A percentile compares a stretch with the other conserved stretches of the same genome.
These are phyloP conservation scores for Miamiensis avidus DNA, from an alignment of 169 alveolate species.

Conservation along the genomic window DNA sequence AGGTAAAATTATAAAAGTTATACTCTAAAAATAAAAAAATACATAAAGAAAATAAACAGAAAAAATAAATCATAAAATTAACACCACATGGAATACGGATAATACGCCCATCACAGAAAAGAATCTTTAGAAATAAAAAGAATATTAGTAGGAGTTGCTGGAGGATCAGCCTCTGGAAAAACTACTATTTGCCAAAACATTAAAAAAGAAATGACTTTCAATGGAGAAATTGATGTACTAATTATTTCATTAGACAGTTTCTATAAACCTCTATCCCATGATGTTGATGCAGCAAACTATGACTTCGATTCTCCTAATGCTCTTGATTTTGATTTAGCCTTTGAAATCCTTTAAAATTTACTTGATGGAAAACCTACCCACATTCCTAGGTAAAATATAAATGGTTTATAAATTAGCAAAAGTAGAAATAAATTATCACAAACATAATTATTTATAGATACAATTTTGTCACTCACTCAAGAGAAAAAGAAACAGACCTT, in stretches of 20 bases:
- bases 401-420: too few species aligned
- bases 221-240: constrained; percentile 29
- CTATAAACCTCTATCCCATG: constrained; percentile 32
- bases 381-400: constrained; percentile 41
- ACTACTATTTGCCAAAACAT: constrained; percentile 58
- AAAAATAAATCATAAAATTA: too few species aligned
- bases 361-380: constrained; percentile 52
- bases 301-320: constrained; percentile 82
- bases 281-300: constrained; percentile 24
- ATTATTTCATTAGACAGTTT: constrained; percentile 38
- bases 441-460: constrained; percentile 35
- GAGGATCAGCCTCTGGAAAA: constrained; percentile 80
- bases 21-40: too few species aligned
- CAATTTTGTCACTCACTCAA: constrained; percentile 56
- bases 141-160: constrained; percentile 71
- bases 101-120: too few species aligned
- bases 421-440: too few species aligned
- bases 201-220: constrained; percentile 34
- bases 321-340: constrained; percentile 69
- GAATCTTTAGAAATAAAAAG: constrained; percentile 32
- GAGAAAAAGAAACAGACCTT: constrained; percentile 34
- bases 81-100: too few species aligned
- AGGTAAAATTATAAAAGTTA: too few species aligned
- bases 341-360: constrained; percentile 39
- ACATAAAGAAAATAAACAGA: too few species aligned